Base-by-base conservation (phyloP, 495 filamentous ascomycete genomes). In the Aspergillus haitiensis region DNA sequence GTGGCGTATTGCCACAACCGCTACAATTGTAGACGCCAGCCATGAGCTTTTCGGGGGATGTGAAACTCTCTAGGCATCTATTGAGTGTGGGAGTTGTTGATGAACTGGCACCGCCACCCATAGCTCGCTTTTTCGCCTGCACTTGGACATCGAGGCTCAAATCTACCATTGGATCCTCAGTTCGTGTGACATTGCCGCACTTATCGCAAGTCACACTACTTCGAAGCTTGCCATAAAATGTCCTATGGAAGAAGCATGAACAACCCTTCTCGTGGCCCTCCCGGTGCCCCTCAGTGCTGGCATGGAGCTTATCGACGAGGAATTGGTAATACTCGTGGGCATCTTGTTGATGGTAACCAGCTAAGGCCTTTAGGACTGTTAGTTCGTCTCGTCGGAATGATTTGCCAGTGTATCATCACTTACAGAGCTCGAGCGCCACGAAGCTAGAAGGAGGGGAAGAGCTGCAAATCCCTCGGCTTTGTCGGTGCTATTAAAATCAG, bases 261-360 rank as follows among this genome's bases (percentile, higher is more conserved):
- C 92, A 96, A 54, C 75, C 72, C 58, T 85, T 84, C 48, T 84
- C 82, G 58, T 87, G 84, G 62, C 78, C 70, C 21, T 80, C 76
- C 1, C 64, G 45, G 52, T 73, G 69, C 37, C 70, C 76, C 18
- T 77, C 76, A 2, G 73, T 69, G 36, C 64, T 69, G 12, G 70
- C 74, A 48, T 96, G 92, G 2, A 97, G 82, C 66, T 91, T 85
- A 72, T 96, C 91, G 37, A 93, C 85, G 5, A 97, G 81, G 67
- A 95, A 96, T 68, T 94, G 90, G 75, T 96, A 91, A 72, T 93
- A 97, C 67, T 97, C 93, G 70, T 97, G 92, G 2, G 92, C 91
- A 69, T 97, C 93, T 74, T 96, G 93, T 72, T 96, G 91, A 59
- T 90, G 87, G 65, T 93, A 92, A n/a, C 91, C 91, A 9, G 91